These are phyloP conservation scores for Avicennia marina DNA, from an alignment of 257 asterid species.

Conservation along the genomic window DNA sequence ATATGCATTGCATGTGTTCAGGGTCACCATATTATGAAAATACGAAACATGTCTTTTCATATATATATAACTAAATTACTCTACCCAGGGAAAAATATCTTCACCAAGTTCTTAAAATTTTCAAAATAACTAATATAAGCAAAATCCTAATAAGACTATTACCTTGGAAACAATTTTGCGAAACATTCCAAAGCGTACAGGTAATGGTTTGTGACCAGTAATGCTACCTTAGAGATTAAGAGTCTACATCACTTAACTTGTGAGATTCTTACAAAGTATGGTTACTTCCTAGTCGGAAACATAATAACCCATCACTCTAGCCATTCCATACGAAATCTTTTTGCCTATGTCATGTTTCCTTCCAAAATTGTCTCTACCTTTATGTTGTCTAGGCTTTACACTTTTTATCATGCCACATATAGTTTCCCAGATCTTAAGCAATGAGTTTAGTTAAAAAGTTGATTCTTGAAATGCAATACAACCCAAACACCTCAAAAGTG, in stretches of 20 bases:
- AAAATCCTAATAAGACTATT: conserved; percentile 15
- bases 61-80: background rate
- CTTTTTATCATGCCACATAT: conserved; percentile 79
- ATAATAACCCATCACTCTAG: conserved; percentile 63
- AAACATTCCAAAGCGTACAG: conserved; percentile 99
- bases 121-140: background rate
- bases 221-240: conserved; percentile 70
- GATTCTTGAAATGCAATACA: conserved; percentile 46
- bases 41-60: background rate
- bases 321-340: conserved; percentile 45
- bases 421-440: conserved; percentile 76
- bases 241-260: no score
- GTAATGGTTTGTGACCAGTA: conserved; percentile 66
- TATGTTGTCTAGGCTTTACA: conserved; percentile 86
- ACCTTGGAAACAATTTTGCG: conserved; percentile 98
- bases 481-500: conserved; percentile 6
- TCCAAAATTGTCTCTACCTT: conserved; percentile 59
- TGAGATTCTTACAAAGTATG: no score
- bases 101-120: conserved; percentile 1
- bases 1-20: no score
- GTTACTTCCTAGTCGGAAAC: background rate
- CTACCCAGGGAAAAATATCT: background rate
- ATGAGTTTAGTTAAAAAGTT: conserved; percentile 85
- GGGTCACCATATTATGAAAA: background rate
- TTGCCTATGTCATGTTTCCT: conserved; percentile 30